phyloP scores from a whole-genome alignment of 495 filamentous ascomycete genomes.

The Tuber borchii region DNA sequence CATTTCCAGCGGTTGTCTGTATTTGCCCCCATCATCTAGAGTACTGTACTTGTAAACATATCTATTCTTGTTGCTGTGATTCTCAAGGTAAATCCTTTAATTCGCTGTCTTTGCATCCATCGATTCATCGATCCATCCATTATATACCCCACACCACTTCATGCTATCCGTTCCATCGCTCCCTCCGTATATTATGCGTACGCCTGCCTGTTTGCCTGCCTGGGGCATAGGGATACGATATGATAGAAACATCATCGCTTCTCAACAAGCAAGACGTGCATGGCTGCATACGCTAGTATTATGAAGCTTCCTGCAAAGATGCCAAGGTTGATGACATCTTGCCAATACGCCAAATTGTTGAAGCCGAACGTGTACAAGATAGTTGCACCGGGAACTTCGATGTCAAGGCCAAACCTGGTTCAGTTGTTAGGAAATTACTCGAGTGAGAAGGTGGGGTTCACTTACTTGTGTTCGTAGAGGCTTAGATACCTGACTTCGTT shows the following conservation, averaged over 20 bases:
- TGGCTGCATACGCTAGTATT: conserved; percentile 78
- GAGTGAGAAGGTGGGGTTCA: not conserved
- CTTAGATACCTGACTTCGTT: conserved; percentile 93
- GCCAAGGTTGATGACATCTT: conserved; percentile 71
- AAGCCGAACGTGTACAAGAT: conserved; percentile 95
- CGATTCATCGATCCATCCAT: not conserved
- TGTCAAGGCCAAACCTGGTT: conserved; percentile 63
- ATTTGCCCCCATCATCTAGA: not conserved
- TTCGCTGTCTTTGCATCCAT: not conserved
- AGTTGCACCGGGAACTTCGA: conserved; percentile 88
- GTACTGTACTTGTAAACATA: not conserved
- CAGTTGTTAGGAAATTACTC: conserved; percentile 21
- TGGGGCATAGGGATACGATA: not conserved
- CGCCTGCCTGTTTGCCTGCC: not conserved
- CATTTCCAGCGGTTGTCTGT: not conserved
- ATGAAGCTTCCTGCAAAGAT: conserved; percentile 78
- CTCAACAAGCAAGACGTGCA: conserved; percentile 92
- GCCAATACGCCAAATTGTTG: conserved; percentile 73
- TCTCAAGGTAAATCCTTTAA: not conserved
- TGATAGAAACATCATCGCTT: conserved; percentile 54
- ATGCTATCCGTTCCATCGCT: not conserved
- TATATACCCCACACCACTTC: not conserved
- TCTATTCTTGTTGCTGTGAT: not conserved
- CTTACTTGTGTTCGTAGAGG: conserved; percentile 81
- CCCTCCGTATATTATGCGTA: not conserved